Conservation (phyloP, 2,329 filamentous ascomycete genomes). For the Microsporum canis region DNA sequence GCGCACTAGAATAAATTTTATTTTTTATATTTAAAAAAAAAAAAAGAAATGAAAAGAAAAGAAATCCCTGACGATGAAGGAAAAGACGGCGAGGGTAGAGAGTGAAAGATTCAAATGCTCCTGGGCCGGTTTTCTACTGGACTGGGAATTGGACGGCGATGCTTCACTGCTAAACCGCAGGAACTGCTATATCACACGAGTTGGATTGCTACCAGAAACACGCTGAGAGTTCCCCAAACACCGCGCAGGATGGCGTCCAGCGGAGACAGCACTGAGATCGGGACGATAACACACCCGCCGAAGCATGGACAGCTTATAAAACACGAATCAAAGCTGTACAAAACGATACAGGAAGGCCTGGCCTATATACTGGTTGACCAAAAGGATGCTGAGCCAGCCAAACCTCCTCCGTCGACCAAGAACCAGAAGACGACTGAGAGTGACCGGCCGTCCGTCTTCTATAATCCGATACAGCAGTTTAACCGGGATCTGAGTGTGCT, state of each 20-base stretch:
- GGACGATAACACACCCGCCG: constrained; percentile 12
- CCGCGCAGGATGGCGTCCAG: constrained; percentile 10
- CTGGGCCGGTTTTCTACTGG: not conserved
- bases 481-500: constrained; percentile 91
- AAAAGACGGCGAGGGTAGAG: not conserved
- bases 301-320: constrained; percentile 21
- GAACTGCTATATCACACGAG: not conserved
- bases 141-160: not conserved
- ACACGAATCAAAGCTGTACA: constrained; percentile 45
- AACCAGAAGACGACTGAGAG: constrained; percentile 40
- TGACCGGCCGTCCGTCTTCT: constrained; percentile 72
- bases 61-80: no score
- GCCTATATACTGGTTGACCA: constrained; percentile 50
- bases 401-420: constrained; percentile 39
- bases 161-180: not conserved
- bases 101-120: not conserved
- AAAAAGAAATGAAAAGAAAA: not conserved
- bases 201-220: not conserved
- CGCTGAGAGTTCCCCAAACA: not conserved
- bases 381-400: not conserved
- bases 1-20: not conserved
- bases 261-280: constrained; percentile 14
- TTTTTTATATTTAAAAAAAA: not conserved
- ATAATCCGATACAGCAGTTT: constrained; percentile 98
- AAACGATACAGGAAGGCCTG: constrained; percentile 54